Evolutionary conservation across 495 filamentous ascomycete genomes (phyloP), one percentile per base, ranked within the genome.

Genomic region (Opeltia flavorubescens): DNA sequence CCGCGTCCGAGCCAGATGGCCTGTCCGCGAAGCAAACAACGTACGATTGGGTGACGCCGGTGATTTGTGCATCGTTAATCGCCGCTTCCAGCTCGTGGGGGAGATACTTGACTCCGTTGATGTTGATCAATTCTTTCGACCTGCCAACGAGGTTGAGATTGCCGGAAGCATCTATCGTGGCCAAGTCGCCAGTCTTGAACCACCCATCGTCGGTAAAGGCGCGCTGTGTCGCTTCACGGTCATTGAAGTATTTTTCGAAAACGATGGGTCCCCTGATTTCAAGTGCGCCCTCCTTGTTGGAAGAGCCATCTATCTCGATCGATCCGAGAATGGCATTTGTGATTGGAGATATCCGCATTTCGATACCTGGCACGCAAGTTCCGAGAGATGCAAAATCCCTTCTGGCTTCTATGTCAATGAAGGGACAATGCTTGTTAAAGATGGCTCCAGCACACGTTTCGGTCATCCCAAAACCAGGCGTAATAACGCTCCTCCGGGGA

Each of bases 141-240:
- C 75, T 63, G 8, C 76, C 75, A 7, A 58, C 61, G 28, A 79
- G 66, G 50, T 64, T 66, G 43, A 79, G 67, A 49, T 76, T 68
- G 3, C 78, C 76, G 13, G 71, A 56, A 11, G 63, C 54, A 55
- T 84, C 80, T 15, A 76, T 64, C 23, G 67, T 68, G 13, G 72
- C 80, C 34, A 81, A 66, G 55, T 94, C 87, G 0, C 87, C 87
- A 1, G 86, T 91, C 54, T 78, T 84, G 66, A 91, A 91, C 64
- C 77, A 94, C 2, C 84, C 84, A 50, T 91, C 85, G 0, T 48
- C 28, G 0, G 78, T 83, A 27, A 89, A 75, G 0, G 83, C 71
- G 17, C 80, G 70, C 4, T 62, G 65, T 1, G 83, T 88, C 1
- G 72, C 72, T 29, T 72, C 66, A 0, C 71, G 65, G 47, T 84